Evolutionary conservation across 768 basidiomycete genomes (phyloP).

Genomic region (Piloderma croceum): DNA sequence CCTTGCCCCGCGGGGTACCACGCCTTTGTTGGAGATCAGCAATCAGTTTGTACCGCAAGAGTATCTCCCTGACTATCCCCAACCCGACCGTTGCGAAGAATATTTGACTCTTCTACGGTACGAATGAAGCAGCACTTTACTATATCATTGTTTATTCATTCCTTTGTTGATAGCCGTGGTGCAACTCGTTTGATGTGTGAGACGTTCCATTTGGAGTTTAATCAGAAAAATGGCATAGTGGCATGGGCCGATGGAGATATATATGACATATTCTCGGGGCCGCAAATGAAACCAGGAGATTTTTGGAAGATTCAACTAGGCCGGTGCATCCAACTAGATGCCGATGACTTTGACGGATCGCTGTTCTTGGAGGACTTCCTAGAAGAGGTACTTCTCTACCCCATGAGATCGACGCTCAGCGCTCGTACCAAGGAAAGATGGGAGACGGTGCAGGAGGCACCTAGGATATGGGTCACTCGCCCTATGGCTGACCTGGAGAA

Average conservation of each 20-base stretch:
- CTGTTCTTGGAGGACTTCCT: constrained; percentile 20
- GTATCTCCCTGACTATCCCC: constrained; percentile 4
- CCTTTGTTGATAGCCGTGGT: no score
- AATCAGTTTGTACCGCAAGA: no score
- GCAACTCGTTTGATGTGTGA: constrained; percentile 35
- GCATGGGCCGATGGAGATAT: constrained; percentile 29
- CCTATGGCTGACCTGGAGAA: constrained; percentile 7
- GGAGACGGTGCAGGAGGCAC: constrained; percentile 27
- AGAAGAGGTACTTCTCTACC: constrained; percentile 16
- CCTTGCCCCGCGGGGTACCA: constrained; percentile 23
- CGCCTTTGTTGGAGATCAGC: constrained; percentile 24
- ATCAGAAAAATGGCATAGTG: constrained; percentile 25
- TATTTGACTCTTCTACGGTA: constrained; percentile 24
- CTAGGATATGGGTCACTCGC: constrained; percentile 29
- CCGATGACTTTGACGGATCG: constrained; percentile 32
- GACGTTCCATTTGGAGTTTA: constrained; percentile 30
- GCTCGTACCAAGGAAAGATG: no score
- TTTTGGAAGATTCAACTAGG: constrained; percentile 38
- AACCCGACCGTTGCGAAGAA: constrained; percentile 14
- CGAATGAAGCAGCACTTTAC: no score
- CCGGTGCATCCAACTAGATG: constrained; percentile 28
- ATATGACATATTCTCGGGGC: constrained; percentile 29
- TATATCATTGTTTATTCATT: no score
- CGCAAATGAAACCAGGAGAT: constrained; percentile 28
- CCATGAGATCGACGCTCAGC: no score